phyloP scores from a whole-genome alignment of 31 red algal species.

The Porphyra umbilicalis region DNA sequence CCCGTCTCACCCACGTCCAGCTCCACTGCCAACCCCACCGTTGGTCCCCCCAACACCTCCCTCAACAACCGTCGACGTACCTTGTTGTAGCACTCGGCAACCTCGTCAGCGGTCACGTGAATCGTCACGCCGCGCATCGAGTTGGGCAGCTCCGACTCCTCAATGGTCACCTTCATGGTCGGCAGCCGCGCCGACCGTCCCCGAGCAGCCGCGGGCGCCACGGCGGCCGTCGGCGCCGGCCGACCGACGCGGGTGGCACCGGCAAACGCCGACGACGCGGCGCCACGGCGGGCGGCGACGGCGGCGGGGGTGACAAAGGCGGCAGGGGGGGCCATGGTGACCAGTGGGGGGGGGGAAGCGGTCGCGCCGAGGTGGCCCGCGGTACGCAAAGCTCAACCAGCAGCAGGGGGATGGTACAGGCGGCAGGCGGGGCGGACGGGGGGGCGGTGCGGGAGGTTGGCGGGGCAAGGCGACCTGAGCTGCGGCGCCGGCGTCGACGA shows the following conservation, averaged over 20 bases:
- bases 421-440: background rate
- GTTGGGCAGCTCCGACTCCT: background rate
- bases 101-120: background rate
- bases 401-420: too few species aligned
- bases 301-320: background rate
- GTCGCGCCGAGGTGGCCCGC: too few species aligned
- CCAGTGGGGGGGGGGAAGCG: background rate
- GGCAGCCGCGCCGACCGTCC: background rate
- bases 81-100: background rate
- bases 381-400: too few species aligned
- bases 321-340: background rate
- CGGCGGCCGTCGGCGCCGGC: background rate
- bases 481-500: too few species aligned
- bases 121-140: background rate
- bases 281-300: background rate
- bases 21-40: background rate
- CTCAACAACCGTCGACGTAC: background rate
- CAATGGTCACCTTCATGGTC: conserved; percentile 1
- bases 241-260: background rate
- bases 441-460: too few species aligned
- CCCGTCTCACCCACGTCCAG: background rate
- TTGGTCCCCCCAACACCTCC: background rate
- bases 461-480: too few species aligned
- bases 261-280: background rate
- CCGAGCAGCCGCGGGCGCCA: background rate